These are phyloP conservation scores for Sordariomycetes sp. DNA, from an alignment of 2,329 filamentous ascomycete species.

Conservation along the genomic window DNA sequence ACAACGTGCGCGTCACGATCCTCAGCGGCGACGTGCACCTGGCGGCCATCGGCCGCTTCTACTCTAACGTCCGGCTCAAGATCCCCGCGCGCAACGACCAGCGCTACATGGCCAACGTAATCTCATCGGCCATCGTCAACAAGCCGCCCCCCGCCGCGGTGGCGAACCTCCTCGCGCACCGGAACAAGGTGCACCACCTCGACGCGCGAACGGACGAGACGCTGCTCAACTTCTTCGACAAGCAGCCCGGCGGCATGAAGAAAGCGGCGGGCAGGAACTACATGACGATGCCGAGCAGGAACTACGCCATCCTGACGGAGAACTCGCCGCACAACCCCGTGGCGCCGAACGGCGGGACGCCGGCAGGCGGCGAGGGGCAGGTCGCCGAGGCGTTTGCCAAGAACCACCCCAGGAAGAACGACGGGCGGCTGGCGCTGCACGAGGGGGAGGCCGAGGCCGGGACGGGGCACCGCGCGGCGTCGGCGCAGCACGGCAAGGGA, in stretches of 20 bases:
- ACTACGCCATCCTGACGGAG: conserved; percentile 84
- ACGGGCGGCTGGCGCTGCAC: conserved; percentile 62
- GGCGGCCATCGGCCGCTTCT: conserved; percentile 86
- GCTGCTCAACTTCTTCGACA: conserved; percentile 81
- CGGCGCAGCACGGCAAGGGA: conserved; percentile 39
- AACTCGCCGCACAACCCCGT: conserved; percentile 51
- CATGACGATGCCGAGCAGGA: conserved; percentile 83
- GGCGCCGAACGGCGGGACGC: neutral
- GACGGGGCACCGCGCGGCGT: conserved; percentile 61
- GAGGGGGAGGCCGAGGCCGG: conserved; percentile 67
- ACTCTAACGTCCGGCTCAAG: conserved; percentile 70
- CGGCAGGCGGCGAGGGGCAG: neutral
- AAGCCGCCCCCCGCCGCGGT: conserved; percentile 69
- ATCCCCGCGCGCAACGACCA: conserved; percentile 72
- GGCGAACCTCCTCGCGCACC: conserved; percentile 77
- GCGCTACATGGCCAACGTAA: conserved; percentile 88
- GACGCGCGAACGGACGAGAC: conserved; percentile 75
- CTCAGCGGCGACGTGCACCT: conserved; percentile 90
- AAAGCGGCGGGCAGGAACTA: conserved; percentile 68
- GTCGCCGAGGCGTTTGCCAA: conserved; percentile 2
- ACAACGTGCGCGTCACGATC: conserved; percentile 82
- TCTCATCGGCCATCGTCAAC: conserved; percentile 92
- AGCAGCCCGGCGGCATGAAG: conserved; percentile 65
- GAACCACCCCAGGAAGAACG: conserved; percentile 28
- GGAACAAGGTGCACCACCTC: conserved; percentile 70